Base-by-base conservation (phyloP, 2,329 filamentous ascomycete species). In the Phyllachora maydis region DNA sequence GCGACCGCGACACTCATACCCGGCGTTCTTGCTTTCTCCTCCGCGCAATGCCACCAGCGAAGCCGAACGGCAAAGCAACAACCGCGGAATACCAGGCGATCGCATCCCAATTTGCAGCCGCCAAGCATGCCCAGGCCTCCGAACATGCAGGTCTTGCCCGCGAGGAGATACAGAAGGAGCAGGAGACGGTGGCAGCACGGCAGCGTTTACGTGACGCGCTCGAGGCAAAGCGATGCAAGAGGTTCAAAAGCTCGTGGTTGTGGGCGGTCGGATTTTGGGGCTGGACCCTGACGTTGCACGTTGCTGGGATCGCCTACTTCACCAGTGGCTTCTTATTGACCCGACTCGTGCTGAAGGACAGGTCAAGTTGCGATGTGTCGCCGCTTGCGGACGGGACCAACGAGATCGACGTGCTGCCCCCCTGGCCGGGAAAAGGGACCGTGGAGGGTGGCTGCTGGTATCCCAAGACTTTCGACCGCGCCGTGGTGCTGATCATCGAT, bases 241-340 rank as follows among this genome's bases (percentile, higher is more conserved):
- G 47, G 21, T 67, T 59, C 38, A 57, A 64, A 42, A 41, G 46
- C 21, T 53, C 60, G 16, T 65, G 57, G 54, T 45, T 49, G 30
- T 68, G 64, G 64, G 57, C 61, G 2, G 50, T 70, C 16, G 64
- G 56, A 18, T 78, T 83, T 43, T 78, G 79, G 55, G 42, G 56
- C 18, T 70, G 71, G 56, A 51, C 83, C 41, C 49, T 78, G 43
- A 65, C 50, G 33, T 61, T 93, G 19, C 88, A 98, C 43, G 56
- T 65, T 21, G 54, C 75, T 17, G 85, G 82, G 29, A 73, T 95
- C 37, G 78, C 76, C 42, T 75, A 93, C 42, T 98, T 98, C 50
- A 91, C 81, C 14, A 82, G 75, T 43, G 88, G 88, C 18, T 98
- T 98, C 47, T 66, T 98, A 31, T 65, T 98, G 33, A 92, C 85